Evolutionary conservation across 1,284 basidiomycete species (phyloP).

Genomic region (Exobasidium cylindrosporum): DNA sequence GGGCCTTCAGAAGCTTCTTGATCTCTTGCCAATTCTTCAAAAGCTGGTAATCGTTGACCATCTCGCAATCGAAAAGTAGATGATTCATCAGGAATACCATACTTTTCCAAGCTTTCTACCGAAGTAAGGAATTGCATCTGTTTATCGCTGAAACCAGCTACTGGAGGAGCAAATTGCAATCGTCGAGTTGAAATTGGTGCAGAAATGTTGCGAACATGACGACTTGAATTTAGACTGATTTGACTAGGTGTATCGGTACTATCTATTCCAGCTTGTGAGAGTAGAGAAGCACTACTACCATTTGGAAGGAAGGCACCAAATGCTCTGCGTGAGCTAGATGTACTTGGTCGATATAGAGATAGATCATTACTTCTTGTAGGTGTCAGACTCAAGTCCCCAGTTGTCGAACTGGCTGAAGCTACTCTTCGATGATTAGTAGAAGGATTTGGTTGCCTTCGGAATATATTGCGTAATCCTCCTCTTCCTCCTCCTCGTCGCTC

Average conservation of each 20-base stretch:
- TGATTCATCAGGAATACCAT: neutral
- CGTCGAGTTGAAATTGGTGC: neutral
- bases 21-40: neutral
- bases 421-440: neutral
- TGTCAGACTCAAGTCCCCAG: neutral
- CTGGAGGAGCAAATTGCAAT: neutral
- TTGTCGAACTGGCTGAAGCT: neutral
- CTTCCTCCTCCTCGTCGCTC: neutral
- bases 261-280: neutral
- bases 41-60: neutral
- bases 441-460: neutral
- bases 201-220: neutral
- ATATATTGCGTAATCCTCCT: neutral
- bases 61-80: neutral
- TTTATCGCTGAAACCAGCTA: neutral
- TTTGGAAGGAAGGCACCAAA: neutral
- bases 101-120: neutral
- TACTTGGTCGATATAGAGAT: neutral
- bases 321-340: neutral
- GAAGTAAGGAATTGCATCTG: conserved; percentile 6
- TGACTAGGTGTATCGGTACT: neutral
- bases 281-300: neutral
- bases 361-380: neutral
- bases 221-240: neutral
- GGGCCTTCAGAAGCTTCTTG: neutral